Base-by-base conservation (phyloP, 2,329 filamentous ascomycete species). In the Cladosporium sp. region DNA sequence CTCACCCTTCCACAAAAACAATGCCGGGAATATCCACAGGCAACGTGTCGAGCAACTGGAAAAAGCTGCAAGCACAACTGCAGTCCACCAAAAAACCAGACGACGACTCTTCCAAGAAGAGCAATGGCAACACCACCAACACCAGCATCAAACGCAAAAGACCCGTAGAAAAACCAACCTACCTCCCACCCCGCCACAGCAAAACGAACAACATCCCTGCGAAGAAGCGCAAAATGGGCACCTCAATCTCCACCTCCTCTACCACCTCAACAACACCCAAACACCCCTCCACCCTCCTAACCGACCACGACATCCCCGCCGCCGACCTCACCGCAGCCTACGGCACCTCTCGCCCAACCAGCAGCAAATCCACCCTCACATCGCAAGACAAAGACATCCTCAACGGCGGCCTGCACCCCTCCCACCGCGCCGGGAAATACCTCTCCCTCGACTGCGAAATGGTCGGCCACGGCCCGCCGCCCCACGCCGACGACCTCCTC, bases 401-500 rank as follows among this genome's bases (percentile, higher is more conserved):
- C 41, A 75, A 76, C 55, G 66, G 67, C 55, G 72, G 73, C 49
- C 61, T 72, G 2, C 59, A 64, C 55, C 67, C 73, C 19, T 80
- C 77, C 5, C 71, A 85, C 30, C 80, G 89, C 47, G 73, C 91
- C 16, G 93, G 92, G 45, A 95, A 93, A 76, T 98, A 95, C 67
- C 73, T 98, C 36, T 86, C 88, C 16, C 81, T 98, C 40, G 93
- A 98, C 72, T 98, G 93, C 69, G 93, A 98, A 72, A 98, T 98
- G 93, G 93, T 98, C 20, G 93, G 92, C 41, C 82, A 94, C 11
- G 87, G 86, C 0, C 69, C 80, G 5, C 67, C 71, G 33, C 73
- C 80, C 3, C 82, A 82, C 43, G 76, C 84, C 56, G 79, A 83
- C 63, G 90, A 88, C 30, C 83, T 83, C 0, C 79, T 98, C 38